A percentile compares a stretch with the other conserved stretches of the same genome.
These are phyloP conservation scores for Lasiodiplodia gonubiensis DNA, from an alignment of 2,329 filamentous ascomycete genomes.

Conservation along the genomic window DNA sequence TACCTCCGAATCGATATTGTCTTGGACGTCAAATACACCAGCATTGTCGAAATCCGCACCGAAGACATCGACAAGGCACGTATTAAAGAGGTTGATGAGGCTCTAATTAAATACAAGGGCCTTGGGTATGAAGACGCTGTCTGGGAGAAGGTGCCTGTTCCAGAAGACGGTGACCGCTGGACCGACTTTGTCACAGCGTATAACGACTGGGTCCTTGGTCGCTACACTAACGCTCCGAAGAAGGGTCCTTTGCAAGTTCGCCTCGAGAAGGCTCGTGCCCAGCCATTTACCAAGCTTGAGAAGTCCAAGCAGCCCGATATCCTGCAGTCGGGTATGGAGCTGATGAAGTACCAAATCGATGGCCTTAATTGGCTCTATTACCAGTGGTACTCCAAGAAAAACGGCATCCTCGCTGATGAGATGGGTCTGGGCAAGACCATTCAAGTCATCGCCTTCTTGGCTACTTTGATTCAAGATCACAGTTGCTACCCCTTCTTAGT, in stretches of 20 bases:
- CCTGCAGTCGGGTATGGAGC: conserved; percentile 71
- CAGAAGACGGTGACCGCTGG: conserved; percentile 71
- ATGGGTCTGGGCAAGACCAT: conserved; percentile 99
- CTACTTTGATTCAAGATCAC: conserved; percentile 66
- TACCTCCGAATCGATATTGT: conserved; percentile 86
- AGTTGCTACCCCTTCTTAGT: conserved; percentile 90
- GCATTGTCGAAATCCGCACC: conserved; percentile 62
- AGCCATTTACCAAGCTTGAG: conserved; percentile 71
- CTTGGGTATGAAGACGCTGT: conserved; percentile 88
- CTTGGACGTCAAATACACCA: conserved; percentile 76
- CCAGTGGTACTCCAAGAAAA: conserved; percentile 82
- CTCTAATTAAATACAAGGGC: conserved; percentile 90
- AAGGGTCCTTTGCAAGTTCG: conserved; percentile 66
- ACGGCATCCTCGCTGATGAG: conserved; percentile 92
- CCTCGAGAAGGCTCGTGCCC: conserved; percentile 68
- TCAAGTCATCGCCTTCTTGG: conserved; percentile 83
- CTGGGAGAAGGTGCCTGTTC: conserved; percentile 80
- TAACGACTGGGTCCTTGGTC: conserved; percentile 80
- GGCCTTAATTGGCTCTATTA: conserved; percentile 95
- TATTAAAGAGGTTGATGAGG: conserved; percentile 73
- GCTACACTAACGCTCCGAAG: conserved; percentile 70
- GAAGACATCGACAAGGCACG: conserved; percentile 74
- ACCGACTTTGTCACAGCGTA: conserved; percentile 82
- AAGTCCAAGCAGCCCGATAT: conserved; percentile 74
- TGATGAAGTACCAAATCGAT: conserved; percentile 94